Conservation (phyloP, 2,329 filamentous ascomycete genomes). For the Aspergillus sp. region DNA sequence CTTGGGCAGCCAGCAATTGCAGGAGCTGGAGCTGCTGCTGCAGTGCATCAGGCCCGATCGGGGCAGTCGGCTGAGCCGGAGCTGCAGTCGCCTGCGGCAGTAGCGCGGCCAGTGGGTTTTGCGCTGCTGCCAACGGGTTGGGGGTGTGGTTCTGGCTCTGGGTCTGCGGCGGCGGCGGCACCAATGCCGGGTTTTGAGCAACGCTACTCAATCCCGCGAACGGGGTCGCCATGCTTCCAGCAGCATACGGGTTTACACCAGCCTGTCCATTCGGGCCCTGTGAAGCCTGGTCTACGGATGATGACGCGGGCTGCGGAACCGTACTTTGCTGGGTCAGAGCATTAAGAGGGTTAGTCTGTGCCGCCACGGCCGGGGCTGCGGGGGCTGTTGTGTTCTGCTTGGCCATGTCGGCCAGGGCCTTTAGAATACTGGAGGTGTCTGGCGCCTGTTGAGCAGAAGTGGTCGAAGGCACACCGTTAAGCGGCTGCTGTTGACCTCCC, state of each 20-base stretch:
- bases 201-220: conserved; percentile 50
- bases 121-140: conserved; percentile 44
- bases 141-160: conserved; percentile 44
- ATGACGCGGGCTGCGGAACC: conserved; percentile 40
- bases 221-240: conserved; percentile 51
- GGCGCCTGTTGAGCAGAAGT: conserved; percentile 42
- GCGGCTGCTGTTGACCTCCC: conserved; percentile 33
- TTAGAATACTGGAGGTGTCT: conserved; percentile 69
- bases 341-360: conserved; percentile 49
- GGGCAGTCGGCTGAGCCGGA: conserved; percentile 28
- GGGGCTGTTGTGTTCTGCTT: conserved; percentile 66
- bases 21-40: conserved; percentile 73
- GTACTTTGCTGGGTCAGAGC: conserved; percentile 53
- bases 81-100: conserved; percentile 41
- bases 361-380: conserved; percentile 37
- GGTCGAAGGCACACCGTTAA: conserved; percentile 26
- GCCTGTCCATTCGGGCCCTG: conserved; percentile 50
- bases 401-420: conserved; percentile 77
- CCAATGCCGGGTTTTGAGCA: conserved; percentile 37
- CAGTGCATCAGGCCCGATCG: conserved; percentile 52
- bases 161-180: conserved; percentile 36
- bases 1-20: conserved; percentile 73
- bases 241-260: conserved; percentile 59
- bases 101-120: conserved; percentile 46
- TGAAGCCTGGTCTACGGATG: conserved; percentile 49